Percentiles rank a stretch among this genome's conserved stretches.
Conservation (phyloP, 768 basidiomycete species). For the Tulasnella sp. region DNA sequence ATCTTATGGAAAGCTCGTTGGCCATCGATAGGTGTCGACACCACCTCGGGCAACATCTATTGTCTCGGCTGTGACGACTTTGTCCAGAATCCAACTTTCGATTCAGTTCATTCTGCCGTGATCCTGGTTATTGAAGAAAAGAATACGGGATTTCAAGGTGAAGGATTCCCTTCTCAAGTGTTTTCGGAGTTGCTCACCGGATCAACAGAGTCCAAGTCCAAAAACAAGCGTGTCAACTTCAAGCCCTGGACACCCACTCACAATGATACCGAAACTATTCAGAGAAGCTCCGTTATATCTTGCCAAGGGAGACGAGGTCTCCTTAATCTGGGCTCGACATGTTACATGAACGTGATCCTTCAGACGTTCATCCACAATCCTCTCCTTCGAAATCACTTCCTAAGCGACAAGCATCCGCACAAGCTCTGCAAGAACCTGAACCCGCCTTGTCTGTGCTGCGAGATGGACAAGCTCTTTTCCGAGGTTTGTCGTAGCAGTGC, state of each 20-base stretch:
- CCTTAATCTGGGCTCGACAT: slow-evolving; percentile 83
- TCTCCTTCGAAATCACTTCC: slow-evolving; percentile 74
- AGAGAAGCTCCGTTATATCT: slow-evolving; percentile 40
- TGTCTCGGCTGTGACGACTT: slow-evolving; percentile 68
- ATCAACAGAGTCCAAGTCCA: slow-evolving; percentile 24
- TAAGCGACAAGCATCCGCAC: slow-evolving; percentile 80
- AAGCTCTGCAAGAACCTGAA: slow-evolving; percentile 52
- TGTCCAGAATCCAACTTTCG: slow-evolving; percentile 47
- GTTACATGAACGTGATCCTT: slow-evolving; percentile 85
- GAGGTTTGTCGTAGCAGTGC: slow-evolving; percentile 35
- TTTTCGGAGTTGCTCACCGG: slow-evolving; percentile 11
- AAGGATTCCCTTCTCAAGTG: slow-evolving; percentile 15
- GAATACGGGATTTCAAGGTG: slow-evolving; percentile 49
- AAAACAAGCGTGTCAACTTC: slow-evolving; percentile 37
- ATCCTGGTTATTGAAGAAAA: slow-evolving; percentile 49
- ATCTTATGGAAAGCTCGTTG: background rate
- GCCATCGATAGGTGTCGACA: slow-evolving; percentile 52
- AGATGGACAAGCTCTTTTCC: slow-evolving; percentile 79
- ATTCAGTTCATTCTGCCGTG: slow-evolving; percentile 34
- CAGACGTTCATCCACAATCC: slow-evolving; percentile 88
- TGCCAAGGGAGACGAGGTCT: slow-evolving; percentile 82
- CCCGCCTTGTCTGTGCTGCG: slow-evolving; percentile 65
- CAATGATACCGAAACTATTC: slow-evolving; percentile 35
- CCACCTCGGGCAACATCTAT: slow-evolving; percentile 60
- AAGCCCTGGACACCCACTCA: slow-evolving; percentile 37